These are phyloP conservation scores for Allium sativum DNA, from an alignment of 106 monocot genomes.

Conservation along the genomic window DNA sequence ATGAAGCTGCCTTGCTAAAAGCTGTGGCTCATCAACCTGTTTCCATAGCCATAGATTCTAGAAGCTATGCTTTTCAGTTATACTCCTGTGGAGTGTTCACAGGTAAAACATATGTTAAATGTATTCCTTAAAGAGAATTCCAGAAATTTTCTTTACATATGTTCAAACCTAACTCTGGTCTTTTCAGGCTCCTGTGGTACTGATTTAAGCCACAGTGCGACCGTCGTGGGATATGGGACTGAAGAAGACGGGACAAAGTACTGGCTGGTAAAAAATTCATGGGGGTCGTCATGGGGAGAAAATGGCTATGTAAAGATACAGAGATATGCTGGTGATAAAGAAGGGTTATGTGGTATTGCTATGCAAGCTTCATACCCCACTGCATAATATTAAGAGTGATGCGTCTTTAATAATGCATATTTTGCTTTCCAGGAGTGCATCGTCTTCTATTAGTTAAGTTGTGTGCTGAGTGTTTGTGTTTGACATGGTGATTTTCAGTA, in stretches of 20 bases:
- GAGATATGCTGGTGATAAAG: not conserved
- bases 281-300: constrained; percentile 12
- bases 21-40: constrained; percentile 31
- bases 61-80: constrained; percentile 22
- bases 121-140: no score
- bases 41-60: constrained; percentile 27
- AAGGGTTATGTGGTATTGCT: constrained; percentile 15
- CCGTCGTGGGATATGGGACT: constrained; percentile 7
- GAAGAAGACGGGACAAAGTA: constrained; percentile 9
- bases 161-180: not conserved
- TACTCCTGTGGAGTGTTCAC: constrained; percentile 67
- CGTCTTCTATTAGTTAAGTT: no score
- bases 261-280: constrained; percentile 11
- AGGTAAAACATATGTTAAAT: constrained; percentile 4
- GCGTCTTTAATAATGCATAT: no score
- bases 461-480: no score
- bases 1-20: constrained; percentile 22
- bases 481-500: no score
- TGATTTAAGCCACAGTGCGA: constrained; percentile 1
- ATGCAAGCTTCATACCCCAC: constrained; percentile 8
- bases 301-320: constrained; percentile 9
- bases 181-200: constrained; percentile 3
- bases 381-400: not conserved
- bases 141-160: no score
- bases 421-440: no score